A percentile compares a stretch with the other conserved stretches of the same genome.
These are phyloP conservation scores for Boletus albobrunnescens DNA, from an alignment of 1,284 basidiomycete genomes.

Conservation along the genomic window DNA sequence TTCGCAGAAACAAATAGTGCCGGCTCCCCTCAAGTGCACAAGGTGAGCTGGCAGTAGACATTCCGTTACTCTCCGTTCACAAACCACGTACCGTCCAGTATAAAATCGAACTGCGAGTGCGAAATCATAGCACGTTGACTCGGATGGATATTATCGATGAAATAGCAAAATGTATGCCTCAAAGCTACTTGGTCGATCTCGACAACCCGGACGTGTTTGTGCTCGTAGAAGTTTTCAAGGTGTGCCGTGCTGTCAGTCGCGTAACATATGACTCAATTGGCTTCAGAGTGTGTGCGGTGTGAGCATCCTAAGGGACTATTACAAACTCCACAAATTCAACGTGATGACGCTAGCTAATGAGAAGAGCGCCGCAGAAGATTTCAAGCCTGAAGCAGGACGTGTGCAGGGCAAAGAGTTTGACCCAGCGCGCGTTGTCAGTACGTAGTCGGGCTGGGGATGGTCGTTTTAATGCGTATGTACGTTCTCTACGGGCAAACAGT, in stretches of 20 bases:
- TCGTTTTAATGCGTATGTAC: background rate
- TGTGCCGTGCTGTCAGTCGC: conserved; percentile 25
- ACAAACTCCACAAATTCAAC: conserved; percentile 67
- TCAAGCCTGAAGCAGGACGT: conserved; percentile 26
- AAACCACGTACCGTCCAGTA: conserved; percentile 44
- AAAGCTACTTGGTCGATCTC: conserved; percentile 61
- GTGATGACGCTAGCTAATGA: conserved; percentile 60
- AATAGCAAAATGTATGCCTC: conserved; percentile 66
- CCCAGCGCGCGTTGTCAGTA: background rate
- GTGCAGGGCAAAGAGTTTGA: conserved; percentile 19
- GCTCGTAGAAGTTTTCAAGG: conserved; percentile 79
- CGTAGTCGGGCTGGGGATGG: background rate
- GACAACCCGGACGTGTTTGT: conserved; percentile 66
- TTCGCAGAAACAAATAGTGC: conserved; percentile 39
- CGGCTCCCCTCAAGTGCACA: conserved; percentile 36
- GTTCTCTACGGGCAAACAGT: background rate
- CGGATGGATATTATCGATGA: conserved; percentile 58
- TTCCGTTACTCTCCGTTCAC: background rate
- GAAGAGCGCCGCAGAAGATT: conserved; percentile 27
- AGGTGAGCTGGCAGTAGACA: conserved; percentile 26
- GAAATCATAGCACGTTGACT: conserved; percentile 67
- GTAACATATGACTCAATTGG: conserved; percentile 2
- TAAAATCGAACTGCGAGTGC: conserved; percentile 69
- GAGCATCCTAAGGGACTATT: conserved; percentile 67
- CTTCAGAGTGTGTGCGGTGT: conserved; percentile 67